Base-by-base conservation (phyloP, 2,329 filamentous ascomycete species). In the Fusarium duplospermum region DNA sequence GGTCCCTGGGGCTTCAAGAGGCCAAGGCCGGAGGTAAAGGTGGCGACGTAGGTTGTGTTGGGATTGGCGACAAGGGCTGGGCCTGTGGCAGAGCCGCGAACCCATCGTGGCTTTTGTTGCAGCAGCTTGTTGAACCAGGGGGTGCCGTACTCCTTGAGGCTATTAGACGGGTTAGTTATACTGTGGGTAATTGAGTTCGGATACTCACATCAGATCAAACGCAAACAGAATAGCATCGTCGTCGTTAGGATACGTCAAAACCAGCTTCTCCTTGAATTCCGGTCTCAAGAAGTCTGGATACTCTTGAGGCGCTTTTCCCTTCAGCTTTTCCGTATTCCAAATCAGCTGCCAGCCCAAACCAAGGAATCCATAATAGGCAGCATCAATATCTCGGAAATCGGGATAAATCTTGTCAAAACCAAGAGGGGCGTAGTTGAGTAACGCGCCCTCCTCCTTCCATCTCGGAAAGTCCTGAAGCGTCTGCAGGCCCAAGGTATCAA, bases 181-280 rank as follows among this genome's bases (percentile, higher is more conserved):
- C 16, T 16, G 22, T 18, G 18, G 14, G 6, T 47, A 11, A 4
- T 13, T 14, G 22, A 7, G 13, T 6, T 27, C 2, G 6, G 22
- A 7, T 24, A 76, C 82, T 81, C 76, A 84, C 83, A 88, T 84
- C 4, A 87, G 77, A 36, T 87, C 81, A 64, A 88, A 87, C 14
- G 84, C 83, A 58, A 82, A 89, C 2, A 87, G 79, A 4, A 89
- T 84, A 1, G 88, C 87, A 65, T 89, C 88, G 61, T 89, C 88
- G 64, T 89, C 88, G 72, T 89, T 88, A 10, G 88, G 88, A 66
- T 89, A 89, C 1, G 87, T 88, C 20, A 89, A 75, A 8, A 86
- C 84, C 4, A 89, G 78, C 78, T 88, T 88, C 69, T 85, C 80
- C 78, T 89, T 89, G 80, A 84, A 87, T 71, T 86, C 83, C 0